A percentile compares a stretch with the other conserved stretches of the same genome.
Evolutionary conservation across 805 yeast genomes (phyloP).

Genomic region (Ogataea trehaloabstinens): DNA sequence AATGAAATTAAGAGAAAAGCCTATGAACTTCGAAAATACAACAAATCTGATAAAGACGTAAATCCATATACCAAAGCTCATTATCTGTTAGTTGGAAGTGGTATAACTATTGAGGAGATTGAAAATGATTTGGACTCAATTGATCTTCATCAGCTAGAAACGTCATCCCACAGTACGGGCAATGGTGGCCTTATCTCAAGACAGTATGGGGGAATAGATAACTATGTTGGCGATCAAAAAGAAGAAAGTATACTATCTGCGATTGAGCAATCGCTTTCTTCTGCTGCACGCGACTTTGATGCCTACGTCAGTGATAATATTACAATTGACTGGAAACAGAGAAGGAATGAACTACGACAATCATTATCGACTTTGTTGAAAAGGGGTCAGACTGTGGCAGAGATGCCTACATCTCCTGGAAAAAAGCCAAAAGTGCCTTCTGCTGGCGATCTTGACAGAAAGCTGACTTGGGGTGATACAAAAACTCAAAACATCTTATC

Average conservation of each 20-base stretch:
- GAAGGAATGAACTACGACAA: constrained; percentile 70
- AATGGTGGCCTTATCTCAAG: constrained; percentile 3
- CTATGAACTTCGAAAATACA: constrained; percentile 47
- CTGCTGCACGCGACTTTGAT: constrained; percentile 84
- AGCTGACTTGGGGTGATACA: constrained; percentile 29
- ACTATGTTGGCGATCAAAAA: constrained; percentile 63
- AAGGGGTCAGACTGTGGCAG: constrained; percentile 22
- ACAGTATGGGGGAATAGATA: constrained; percentile 48
- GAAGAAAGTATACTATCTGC: constrained; percentile 81
- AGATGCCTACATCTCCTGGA: constrained; percentile 10
- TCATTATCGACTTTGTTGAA: constrained; percentile 59
- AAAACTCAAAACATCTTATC: constrained; percentile 28
- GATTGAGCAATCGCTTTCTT: constrained; percentile 72
- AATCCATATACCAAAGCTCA: constrained; percentile 69
- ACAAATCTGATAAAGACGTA: constrained; percentile 34
- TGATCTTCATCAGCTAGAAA: constrained; percentile 25
- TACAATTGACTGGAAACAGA: constrained; percentile 78
- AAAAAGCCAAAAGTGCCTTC: constrained; percentile 13
- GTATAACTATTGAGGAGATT: constrained; percentile 81
- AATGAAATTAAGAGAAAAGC: constrained; percentile 75
- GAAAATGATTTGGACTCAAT: constrained; percentile 54
- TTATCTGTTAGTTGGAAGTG: constrained; percentile 85
- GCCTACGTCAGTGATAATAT: constrained; percentile 68
- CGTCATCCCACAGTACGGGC: constrained; percentile 4
- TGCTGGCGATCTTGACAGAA: constrained; percentile 21